phyloP scores from a whole-genome alignment of 1,139 yeast genomes.

The Suhomyces ambrosiae region DNA sequence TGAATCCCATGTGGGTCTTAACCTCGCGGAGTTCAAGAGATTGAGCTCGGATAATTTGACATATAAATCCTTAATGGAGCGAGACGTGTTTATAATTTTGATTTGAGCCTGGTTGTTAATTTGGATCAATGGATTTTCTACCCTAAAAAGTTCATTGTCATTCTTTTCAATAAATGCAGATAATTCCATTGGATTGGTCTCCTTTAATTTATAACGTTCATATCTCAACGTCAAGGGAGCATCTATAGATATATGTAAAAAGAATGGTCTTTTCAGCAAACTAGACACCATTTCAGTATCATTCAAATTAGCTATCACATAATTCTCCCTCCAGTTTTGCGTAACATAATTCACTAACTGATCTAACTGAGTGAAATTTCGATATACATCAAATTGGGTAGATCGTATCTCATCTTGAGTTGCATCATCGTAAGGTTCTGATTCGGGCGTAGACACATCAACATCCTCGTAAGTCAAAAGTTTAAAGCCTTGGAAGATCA shows the following conservation, averaged over 20 bases:
- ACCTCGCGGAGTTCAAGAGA: constrained; percentile 57
- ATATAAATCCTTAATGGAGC: constrained; percentile 49
- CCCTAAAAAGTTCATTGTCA: constrained; percentile 46
- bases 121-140: constrained; percentile 43
- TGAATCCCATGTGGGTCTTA: constrained; percentile 95
- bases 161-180: constrained; percentile 49
- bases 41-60: constrained; percentile 56
- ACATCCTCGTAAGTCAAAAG: constrained; percentile 14
- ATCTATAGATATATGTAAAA: constrained; percentile 77
- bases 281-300: constrained; percentile 46
- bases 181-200: constrained; percentile 15
- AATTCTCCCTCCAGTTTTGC: constrained; percentile 63
- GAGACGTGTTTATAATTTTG: constrained; percentile 61
- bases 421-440: constrained; percentile 3
- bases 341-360: constrained; percentile 67
- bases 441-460: constrained; percentile 7
- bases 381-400: constrained; percentile 8
- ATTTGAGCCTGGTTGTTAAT: constrained; percentile 61
- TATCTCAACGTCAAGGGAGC: constrained; percentile 66
- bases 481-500: constrained; percentile 60
- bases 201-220: constrained; percentile 38
- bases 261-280: constrained; percentile 78
- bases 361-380: constrained; percentile 26
- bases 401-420: constrained; percentile 2
- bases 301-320: constrained; percentile 58